phyloP scores from a whole-genome alignment of 139 green algal genomes.

The Desmodesmus armatus region DNA sequence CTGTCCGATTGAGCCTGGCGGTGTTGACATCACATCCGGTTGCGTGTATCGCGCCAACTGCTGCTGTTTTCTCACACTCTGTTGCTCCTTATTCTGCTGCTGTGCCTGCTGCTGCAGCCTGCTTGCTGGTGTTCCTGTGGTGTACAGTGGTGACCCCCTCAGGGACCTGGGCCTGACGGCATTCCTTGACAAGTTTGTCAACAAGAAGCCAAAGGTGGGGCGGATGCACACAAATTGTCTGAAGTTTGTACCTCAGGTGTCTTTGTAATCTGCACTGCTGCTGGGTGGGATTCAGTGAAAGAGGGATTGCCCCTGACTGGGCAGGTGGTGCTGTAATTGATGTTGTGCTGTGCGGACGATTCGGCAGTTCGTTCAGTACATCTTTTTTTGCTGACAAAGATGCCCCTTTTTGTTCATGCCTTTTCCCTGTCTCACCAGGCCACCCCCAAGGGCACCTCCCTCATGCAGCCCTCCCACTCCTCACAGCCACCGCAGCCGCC shows the following conservation, averaged over 20 bases:
- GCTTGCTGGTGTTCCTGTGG: neutral
- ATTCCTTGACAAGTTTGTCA: constrained; percentile 97
- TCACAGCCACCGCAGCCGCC: neutral
- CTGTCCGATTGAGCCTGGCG: no score
- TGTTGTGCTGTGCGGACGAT: no score
- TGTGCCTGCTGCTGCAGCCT: neutral
- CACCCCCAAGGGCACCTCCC: constrained; percentile 55
- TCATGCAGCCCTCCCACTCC: constrained; percentile 84
- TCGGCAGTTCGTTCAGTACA: neutral
- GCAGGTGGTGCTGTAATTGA: no score
- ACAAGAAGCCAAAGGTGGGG: constrained; percentile 90
- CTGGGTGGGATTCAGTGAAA: no score
- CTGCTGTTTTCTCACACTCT: no score
- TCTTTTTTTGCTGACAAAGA: neutral
- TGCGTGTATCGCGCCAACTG: no score
- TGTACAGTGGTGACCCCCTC: constrained; percentile 92
- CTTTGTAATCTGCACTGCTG: no score
- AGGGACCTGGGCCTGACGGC: constrained; percentile 80
- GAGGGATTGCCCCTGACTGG: no score
- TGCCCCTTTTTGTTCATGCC: neutral
- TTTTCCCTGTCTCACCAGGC: neutral
- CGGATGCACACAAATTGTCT: no score
- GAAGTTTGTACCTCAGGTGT: no score
- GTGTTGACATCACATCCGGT: no score
- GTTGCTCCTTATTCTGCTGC: no score